phyloP scores from a whole-genome alignment of 2,329 filamentous ascomycete species.

The Onygena corvina region DNA sequence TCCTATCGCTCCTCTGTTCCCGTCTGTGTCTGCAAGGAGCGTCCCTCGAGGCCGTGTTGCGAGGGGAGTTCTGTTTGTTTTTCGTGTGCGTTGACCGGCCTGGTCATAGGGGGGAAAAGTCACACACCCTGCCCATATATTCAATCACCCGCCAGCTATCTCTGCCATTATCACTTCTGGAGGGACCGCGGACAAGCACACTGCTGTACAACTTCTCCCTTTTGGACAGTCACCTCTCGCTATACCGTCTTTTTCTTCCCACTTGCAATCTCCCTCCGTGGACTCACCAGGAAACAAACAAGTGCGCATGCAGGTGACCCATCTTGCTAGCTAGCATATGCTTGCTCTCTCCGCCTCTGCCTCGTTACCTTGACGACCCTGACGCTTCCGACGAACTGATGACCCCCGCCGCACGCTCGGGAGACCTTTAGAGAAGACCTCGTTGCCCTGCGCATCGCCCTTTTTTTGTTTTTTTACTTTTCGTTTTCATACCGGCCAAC shows the following conservation, averaged over 20 bases:
- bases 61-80: neutral
- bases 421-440: constrained; percentile 17
- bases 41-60: neutral
- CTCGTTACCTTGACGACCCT: constrained; percentile 7
- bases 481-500: constrained; percentile 19
- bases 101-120: neutral
- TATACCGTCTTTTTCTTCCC: neutral
- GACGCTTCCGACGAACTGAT: constrained; percentile 13
- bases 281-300: neutral
- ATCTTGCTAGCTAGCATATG: neutral
- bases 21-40: neutral
- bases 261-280: too few relatives aligned
- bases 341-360: constrained; percentile 5
- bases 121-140: neutral
- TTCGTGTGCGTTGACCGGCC: neutral
- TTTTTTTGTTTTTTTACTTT: constrained; percentile 16
- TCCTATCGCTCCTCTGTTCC: neutral
- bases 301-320: constrained; percentile 4
- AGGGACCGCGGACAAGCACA: neutral
- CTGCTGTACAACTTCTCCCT: constrained; percentile 3
- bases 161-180: neutral
- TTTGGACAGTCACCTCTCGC: neutral
- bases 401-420: constrained; percentile 11
- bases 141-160: neutral
- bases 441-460: constrained; percentile 5